A percentile compares a stretch with the other conserved stretches of the same genome.
Conservation (phyloP, 345 rosid genomes). For the Trapa incisa region DNA sequence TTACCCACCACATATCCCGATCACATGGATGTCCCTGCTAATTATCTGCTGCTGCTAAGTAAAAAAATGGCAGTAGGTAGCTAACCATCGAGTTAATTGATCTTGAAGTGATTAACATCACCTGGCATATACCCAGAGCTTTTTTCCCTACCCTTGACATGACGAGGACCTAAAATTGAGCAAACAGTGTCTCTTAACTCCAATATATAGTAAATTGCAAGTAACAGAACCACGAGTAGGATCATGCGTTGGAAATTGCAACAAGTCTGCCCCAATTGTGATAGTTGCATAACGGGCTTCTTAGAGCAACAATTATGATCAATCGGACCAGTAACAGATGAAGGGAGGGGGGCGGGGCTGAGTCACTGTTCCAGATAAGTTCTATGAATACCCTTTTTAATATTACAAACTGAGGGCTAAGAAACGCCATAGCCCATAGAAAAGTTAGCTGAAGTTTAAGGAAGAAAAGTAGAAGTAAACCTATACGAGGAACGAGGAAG, state of each 20-base stretch:
- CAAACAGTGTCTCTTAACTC: neutral
- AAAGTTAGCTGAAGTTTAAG: neutral
- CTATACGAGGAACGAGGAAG: constrained; percentile 28
- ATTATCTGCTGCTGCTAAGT: neutral
- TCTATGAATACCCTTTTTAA: neutral
- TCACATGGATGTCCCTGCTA: constrained; percentile 13
- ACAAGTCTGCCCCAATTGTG: neutral
- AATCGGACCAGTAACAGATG: neutral
- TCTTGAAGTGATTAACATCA: constrained; percentile 61
- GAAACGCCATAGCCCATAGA: neutral
- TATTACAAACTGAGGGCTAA: neutral
- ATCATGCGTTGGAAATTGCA: neutral
- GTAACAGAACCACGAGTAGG: neutral
- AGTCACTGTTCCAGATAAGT: neutral
- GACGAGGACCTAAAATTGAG: constrained; percentile 28
- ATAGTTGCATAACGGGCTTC: neutral
- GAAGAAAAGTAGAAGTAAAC: constrained; percentile 10
- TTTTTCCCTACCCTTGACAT: constrained; percentile 39
- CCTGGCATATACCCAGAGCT: constrained; percentile 59
- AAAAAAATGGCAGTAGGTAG: neutral
- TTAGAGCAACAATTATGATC: neutral
- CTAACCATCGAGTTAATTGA: constrained; percentile 1
- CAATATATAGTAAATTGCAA: neutral
- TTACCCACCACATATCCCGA: constrained; percentile 67
- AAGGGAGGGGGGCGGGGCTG: neutral